Percentiles rank a stretch among this genome's conserved stretches.
Evolutionary conservation across 805 yeast species (phyloP).

Genomic region (Myxozyma kluyveri): DNA sequence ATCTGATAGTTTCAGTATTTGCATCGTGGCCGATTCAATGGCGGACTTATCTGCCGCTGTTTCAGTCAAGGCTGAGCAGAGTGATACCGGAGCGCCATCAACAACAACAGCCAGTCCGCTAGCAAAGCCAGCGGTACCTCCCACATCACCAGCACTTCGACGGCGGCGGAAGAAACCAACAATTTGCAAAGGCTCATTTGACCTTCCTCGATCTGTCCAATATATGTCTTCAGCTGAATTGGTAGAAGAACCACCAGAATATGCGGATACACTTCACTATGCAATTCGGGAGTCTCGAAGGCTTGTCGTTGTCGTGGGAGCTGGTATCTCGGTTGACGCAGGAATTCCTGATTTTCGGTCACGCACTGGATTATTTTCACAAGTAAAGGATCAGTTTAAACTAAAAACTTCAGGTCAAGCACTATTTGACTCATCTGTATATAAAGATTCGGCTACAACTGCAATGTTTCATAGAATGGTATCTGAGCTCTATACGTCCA

Average conservation of each 20-base stretch:
- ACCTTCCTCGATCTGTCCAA: not conserved
- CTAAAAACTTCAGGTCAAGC: constrained; percentile 57
- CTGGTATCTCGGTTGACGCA: constrained; percentile 86
- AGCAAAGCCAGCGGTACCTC: too few species aligned
- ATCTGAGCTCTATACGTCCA: constrained; percentile 49
- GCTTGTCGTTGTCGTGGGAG: constrained; percentile 73
- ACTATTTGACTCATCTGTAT: constrained; percentile 75
- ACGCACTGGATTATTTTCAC: constrained; percentile 63
- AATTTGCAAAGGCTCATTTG: not conserved
- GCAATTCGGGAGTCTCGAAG: constrained; percentile 47
- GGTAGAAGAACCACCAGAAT: not conserved
- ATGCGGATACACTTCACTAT: constrained; percentile 7
- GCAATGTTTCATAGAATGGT: constrained; percentile 72
- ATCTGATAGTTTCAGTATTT: too few species aligned
- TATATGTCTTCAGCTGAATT: not conserved
- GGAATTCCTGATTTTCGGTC: constrained; percentile 89
- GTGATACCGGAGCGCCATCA: too few species aligned
- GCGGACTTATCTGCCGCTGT: too few species aligned
- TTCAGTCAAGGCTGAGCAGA: too few species aligned
- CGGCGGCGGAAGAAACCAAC: not conserved
- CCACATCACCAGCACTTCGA: not conserved
- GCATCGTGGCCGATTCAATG: too few species aligned
- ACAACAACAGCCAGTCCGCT: too few species aligned
- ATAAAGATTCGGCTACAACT: constrained; percentile 59
- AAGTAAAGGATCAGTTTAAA: constrained; percentile 41